phyloP scores from a whole-genome alignment of 768 basidiomycete species.

The Tulasnella sp. region DNA sequence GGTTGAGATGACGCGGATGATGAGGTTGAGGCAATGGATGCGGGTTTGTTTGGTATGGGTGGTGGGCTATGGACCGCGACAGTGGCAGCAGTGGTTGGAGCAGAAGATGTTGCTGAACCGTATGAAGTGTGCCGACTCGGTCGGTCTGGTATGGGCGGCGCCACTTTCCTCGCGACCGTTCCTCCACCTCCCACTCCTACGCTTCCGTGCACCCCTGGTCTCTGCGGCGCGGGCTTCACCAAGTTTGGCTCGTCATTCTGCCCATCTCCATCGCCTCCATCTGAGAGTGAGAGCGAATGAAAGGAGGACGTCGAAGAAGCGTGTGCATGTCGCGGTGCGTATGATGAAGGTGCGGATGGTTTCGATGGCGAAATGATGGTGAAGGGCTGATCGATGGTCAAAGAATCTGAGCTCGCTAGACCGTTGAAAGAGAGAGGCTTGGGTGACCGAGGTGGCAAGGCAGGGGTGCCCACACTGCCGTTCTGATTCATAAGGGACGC shows the following conservation, averaged over 20 bases:
- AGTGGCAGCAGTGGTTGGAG: slow-evolving; percentile 43
- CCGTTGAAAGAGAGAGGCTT: background rate
- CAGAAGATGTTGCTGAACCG: slow-evolving; percentile 51
- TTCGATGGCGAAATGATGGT: slow-evolving; percentile 35
- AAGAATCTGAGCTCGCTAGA: slow-evolving; percentile 32
- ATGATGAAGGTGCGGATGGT: too few species aligned
- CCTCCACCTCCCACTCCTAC: slow-evolving; percentile 18
- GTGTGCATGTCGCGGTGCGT: slow-evolving; percentile 38
- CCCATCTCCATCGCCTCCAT: slow-evolving; percentile 27
- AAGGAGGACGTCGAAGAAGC: slow-evolving; percentile 72
- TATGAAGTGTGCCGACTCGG: slow-evolving; percentile 40
- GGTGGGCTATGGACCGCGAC: slow-evolving; percentile 25
- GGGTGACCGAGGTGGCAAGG: background rate
- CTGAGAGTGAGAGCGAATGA: slow-evolving; percentile 68
- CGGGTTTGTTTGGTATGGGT: slow-evolving; percentile 3
- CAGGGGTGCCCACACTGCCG: background rate
- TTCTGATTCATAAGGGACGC: background rate
- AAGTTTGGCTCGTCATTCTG: slow-evolving; percentile 35
- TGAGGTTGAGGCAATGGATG: slow-evolving; percentile 14
- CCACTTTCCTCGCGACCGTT: slow-evolving; percentile 36
- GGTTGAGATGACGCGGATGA: slow-evolving; percentile 29
- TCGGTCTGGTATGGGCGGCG: too few species aligned
- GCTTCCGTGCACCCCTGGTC: too few species aligned
- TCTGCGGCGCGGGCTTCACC: slow-evolving; percentile 34
- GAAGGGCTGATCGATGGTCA: slow-evolving; percentile 50